Base-by-base conservation (phyloP, 1,284 basidiomycete species). In the Tilletia caries region DNA sequence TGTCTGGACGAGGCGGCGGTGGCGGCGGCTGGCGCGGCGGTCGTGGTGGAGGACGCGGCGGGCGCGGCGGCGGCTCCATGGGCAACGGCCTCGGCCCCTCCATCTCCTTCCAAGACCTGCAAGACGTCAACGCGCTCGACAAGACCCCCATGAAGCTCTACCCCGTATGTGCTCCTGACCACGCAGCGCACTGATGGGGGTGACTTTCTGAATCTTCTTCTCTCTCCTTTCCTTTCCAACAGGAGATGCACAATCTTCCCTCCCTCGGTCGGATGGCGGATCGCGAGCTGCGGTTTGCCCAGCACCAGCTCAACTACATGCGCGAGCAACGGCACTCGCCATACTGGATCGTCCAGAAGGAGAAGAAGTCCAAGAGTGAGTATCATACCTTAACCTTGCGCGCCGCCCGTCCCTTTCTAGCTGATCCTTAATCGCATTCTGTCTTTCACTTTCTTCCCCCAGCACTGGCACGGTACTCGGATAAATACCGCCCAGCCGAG, bases 381-480 rank as follows among this genome's bases (percentile, higher is more conserved):
- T 46, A n/a, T n/a, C n/a, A n/a, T n/a, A n/a, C n/a, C n/a, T n/a
- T n/a, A n/a, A n/a, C n/a, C 37, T 67, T 3, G 37, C 32, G 52
- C 54, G 43, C 46, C 10, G 18, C 41, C 41, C 41, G 41, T 44
- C 41, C 41, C 18, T 8, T 44, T 41, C 15, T 41, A 41, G 1
- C 37, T 41, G 37, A 6, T 41, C 15, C 37, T 41, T 41, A 6
- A 5, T 27, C 52, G n/a, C 52, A 54, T 13, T 29, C 52, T 12
- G 4, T 27, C 52, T 29, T 23, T 41, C 37, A 5, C 25, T 54
- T 29, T 3, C 52, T 27, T 8, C 25, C 52, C 6, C 29, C 29
- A 68, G 78, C 78, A 2, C 72, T 82, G 37, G 66, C 74, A 18
- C 70, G 79, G 5, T 82, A 77, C 70, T 74, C 79, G 0, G 79